phyloP scores from a whole-genome alignment of 331 rosid species.

The Dryas integrifolia region DNA sequence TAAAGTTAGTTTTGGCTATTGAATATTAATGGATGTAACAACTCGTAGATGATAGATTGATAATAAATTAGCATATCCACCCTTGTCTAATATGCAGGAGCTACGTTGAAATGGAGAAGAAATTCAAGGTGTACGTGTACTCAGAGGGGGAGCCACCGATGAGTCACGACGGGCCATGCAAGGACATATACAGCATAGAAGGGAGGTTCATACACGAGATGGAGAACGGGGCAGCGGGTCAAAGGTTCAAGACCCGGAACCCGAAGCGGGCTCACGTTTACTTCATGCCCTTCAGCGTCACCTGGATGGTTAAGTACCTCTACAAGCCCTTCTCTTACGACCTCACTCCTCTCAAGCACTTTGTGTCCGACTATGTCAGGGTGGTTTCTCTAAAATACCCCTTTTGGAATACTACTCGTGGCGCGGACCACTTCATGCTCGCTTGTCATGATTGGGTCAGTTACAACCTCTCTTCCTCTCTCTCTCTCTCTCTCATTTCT shows the following conservation, averaged over 20 bases:
- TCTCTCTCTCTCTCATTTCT: not conserved
- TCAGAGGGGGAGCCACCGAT: slow-evolving; percentile 77
- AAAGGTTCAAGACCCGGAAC: slow-evolving; percentile 53
- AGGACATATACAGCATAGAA: slow-evolving; percentile 74
- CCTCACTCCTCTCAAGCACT: slow-evolving; percentile 43
- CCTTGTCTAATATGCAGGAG: slow-evolving; percentile 45
- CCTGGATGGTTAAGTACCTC: slow-evolving; percentile 81
- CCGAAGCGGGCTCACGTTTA: slow-evolving; percentile 59
- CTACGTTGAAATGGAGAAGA: slow-evolving; percentile 74
- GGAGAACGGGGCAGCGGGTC: slow-evolving; percentile 47
- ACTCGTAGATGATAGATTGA: no score
- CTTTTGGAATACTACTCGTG: slow-evolving; percentile 71
- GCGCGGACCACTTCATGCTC: slow-evolving; percentile 90
- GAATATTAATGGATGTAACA: no score
- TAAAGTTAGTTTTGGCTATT: no score
- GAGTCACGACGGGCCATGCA: slow-evolving; percentile 75
- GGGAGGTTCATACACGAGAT: slow-evolving; percentile 82
- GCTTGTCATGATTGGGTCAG: slow-evolving; percentile 91
- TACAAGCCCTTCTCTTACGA: slow-evolving; percentile 41
- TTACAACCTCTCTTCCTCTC: slow-evolving; percentile 7
- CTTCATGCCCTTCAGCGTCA: slow-evolving; percentile 83
- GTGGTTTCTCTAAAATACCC: slow-evolving; percentile 54
- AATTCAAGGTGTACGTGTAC: slow-evolving; percentile 73
- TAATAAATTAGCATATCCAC: not conserved
- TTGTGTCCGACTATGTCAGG: slow-evolving; percentile 64